Evolutionary conservation across 73 alveolate genomes (phyloP).

Genomic region (Breviolum minutum): DNA sequence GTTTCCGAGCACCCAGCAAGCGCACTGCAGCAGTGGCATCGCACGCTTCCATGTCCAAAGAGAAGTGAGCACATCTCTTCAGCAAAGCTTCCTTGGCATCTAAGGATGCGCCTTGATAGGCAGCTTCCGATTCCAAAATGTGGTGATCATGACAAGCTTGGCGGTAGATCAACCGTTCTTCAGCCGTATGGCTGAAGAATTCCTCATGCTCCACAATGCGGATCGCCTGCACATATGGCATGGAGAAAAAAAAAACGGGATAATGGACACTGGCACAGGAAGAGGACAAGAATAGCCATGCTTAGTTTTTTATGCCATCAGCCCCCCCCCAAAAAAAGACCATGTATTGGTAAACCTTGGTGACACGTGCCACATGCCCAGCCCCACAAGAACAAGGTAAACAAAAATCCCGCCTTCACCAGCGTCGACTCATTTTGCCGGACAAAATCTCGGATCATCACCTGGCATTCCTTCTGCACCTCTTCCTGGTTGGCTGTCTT

Average conservation of each 20-base stretch:
- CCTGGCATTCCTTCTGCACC: slow-evolving; percentile 28
- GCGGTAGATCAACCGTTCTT: slow-evolving; percentile 72
- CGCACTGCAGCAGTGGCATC: slow-evolving; percentile 67
- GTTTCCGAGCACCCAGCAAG: slow-evolving; percentile 25
- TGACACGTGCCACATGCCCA: no score
- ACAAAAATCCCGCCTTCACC: slow-evolving; percentile 15
- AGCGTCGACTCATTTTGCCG: slow-evolving; percentile 35
- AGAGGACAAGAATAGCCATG: no score
- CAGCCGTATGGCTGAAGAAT: slow-evolving; percentile 7
- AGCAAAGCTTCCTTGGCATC: background rate
- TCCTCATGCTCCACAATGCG: slow-evolving; percentile 17
- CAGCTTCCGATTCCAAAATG: slow-evolving; percentile 3
- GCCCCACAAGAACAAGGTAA: background rate
- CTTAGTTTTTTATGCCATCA: no score
- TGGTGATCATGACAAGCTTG: slow-evolving; percentile 80
- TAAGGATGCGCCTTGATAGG: background rate
- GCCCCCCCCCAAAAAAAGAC: no score
- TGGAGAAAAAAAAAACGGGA: no score
- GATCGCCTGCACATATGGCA: slow-evolving; percentile 4
- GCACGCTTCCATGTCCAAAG: slow-evolving; percentile 13
- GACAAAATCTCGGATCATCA: slow-evolving; percentile 31
- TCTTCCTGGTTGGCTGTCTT: background rate
- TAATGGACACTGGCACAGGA: no score
- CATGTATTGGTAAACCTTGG: no score
- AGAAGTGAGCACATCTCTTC: slow-evolving; percentile 73